Conservation (phyloP, 2,329 filamentous ascomycete genomes). For the Camillea tinctor region DNA sequence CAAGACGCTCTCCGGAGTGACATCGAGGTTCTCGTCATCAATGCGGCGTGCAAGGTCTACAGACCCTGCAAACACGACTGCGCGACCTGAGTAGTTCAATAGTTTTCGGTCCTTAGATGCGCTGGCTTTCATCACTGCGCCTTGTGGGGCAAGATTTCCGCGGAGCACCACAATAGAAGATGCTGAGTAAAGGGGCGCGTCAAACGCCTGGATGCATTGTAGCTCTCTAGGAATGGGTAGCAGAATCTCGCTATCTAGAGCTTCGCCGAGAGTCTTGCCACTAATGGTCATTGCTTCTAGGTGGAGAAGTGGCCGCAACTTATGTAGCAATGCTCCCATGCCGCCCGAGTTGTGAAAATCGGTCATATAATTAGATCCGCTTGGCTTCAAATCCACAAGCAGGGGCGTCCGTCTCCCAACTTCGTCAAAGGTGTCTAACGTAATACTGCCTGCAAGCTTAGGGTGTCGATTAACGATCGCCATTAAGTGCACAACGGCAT, state of each 20-base stretch:
- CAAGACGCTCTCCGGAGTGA: constrained; percentile 61
- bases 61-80: constrained; percentile 69
- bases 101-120: constrained; percentile 71
- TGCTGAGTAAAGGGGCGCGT: constrained; percentile 63
- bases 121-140: constrained; percentile 88
- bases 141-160: constrained; percentile 80
- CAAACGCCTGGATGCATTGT: constrained; percentile 63
- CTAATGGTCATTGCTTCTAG: constrained; percentile 80
- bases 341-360: constrained; percentile 89
- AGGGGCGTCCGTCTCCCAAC: constrained; percentile 76
- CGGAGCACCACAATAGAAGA: constrained; percentile 80
- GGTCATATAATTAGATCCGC: constrained; percentile 83
- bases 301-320: constrained; percentile 73
- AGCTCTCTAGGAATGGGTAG: constrained; percentile 43
- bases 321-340: constrained; percentile 76
- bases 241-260: constrained; percentile 67
- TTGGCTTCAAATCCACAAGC: constrained; percentile 82
- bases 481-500: constrained; percentile 81
- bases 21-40: constrained; percentile 58
- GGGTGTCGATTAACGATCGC: constrained; percentile 78
- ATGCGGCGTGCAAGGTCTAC: constrained; percentile 70
- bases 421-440: constrained; percentile 74
- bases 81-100: constrained; percentile 44
- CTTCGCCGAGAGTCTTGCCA: constrained; percentile 77
- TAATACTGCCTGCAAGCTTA: constrained; percentile 60